Percentiles rank a stretch among this genome's conserved stretches.
phyloP scores from a whole-genome alignment of 2,329 filamentous ascomycete genomes.

The Shiraia bambusicola region DNA sequence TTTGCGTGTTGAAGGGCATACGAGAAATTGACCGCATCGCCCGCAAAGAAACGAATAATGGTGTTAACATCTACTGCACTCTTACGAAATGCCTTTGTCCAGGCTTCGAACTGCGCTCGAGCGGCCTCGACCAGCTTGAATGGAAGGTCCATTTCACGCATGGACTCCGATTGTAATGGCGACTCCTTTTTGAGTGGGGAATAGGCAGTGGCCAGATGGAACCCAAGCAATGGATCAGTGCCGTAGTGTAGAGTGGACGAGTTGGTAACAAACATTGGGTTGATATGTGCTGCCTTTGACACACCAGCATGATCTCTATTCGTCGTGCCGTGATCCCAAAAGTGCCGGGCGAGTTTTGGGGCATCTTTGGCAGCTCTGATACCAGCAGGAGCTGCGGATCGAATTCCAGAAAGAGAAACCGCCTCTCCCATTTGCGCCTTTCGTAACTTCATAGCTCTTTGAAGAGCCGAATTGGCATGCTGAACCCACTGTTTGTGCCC shows the following conservation, averaged over 20 bases:
- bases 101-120: slow-evolving; percentile 50
- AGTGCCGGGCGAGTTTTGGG: too few relatives aligned
- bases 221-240: slow-evolving; percentile 57
- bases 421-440: slow-evolving; percentile 1
- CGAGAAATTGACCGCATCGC: slow-evolving; percentile 56
- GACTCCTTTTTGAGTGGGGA: slow-evolving; percentile 6
- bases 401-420: slow-evolving; percentile 3
- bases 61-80: slow-evolving; percentile 31
- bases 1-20: slow-evolving; percentile 55
- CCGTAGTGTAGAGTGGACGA: slow-evolving; percentile 50
- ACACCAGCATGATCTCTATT: too few relatives aligned
- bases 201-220: slow-evolving; percentile 53
- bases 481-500: slow-evolving; percentile 2
- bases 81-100: slow-evolving; percentile 48
- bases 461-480: background rate
- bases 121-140: background rate
- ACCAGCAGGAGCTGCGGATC: slow-evolving; percentile 18
- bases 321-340: too few relatives aligned
- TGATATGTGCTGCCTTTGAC: slow-evolving; percentile 20
- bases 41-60: slow-evolving; percentile 53
- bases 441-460: too few relatives aligned
- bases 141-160: background rate
- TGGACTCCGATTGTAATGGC: slow-evolving; percentile 5
- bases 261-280: slow-evolving; percentile 47
- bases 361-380: slow-evolving; percentile 8